Conservation (phyloP, 345 rosid species). For the Aegle marmelos region DNA sequence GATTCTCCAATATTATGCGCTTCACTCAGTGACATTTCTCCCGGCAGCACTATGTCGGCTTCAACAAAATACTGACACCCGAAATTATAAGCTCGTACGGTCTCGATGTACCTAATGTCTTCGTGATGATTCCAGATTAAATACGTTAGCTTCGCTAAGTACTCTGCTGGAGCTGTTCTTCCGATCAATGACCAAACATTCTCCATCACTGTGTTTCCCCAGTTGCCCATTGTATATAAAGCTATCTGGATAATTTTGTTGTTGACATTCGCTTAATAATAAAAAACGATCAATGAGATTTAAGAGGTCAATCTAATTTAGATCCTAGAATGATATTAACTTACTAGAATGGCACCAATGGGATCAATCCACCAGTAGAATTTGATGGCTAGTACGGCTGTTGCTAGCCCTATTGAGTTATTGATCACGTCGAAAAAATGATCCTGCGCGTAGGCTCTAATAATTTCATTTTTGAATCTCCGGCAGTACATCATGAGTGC, state of each 20-base stretch:
- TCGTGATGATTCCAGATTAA: slow-evolving; percentile 50
- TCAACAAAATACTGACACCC: slow-evolving; percentile 47
- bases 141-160: slow-evolving; percentile 44
- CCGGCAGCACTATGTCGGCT: slow-evolving; percentile 40
- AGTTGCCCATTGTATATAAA: slow-evolving; percentile 41
- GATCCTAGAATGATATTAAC: neutral
- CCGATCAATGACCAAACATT: slow-evolving; percentile 48
- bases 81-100: slow-evolving; percentile 44
- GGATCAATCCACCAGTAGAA: slow-evolving; percentile 63
- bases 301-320: neutral
- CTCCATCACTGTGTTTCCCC: slow-evolving; percentile 50
- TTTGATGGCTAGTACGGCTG: slow-evolving; percentile 44
- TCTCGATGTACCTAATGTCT: slow-evolving; percentile 44
- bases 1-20: slow-evolving; percentile 51
- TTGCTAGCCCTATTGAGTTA: slow-evolving; percentile 43
- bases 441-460: slow-evolving; percentile 52
- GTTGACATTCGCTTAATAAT: neutral
- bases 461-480: slow-evolving; percentile 39
- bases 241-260: slow-evolving; percentile 36
- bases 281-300: neutral
- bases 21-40: slow-evolving; percentile 33
- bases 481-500: slow-evolving; percentile 37
- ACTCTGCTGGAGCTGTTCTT: slow-evolving; percentile 48
- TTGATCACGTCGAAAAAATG: slow-evolving; percentile 59
- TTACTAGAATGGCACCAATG: slow-evolving; percentile 46